Evolutionary conservation across 2,329 filamentous ascomycete species (phyloP), one percentile per base, ranked within the genome.

Genomic region (Hawksworthiomyces lignivorus): DNA sequence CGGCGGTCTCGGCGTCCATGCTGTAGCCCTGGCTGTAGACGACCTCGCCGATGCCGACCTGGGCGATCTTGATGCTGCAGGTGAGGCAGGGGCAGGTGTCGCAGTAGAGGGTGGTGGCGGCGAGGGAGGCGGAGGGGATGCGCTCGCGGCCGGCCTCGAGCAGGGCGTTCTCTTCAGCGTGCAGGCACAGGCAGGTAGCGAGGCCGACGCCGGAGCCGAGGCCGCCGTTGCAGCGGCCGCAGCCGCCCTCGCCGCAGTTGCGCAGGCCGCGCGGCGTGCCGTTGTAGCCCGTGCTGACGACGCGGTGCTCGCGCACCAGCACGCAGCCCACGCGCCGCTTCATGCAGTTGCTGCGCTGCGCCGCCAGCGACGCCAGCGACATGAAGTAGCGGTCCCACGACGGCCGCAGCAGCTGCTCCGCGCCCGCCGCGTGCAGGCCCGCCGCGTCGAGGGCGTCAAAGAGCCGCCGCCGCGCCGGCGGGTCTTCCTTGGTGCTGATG

Each of bases 331-430:
- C 92, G 50, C 90, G 80, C 22, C 92, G 77, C 67, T 97, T 96
- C 92, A 98, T 98, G 69, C 92, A 98, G 63, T 98, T 98, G 57
- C 82, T 87, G 50, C 92, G 77, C 52, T 87, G 84, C 1, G 90
- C 86, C 7, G 92, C 92, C 36, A 98, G 77, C 26, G 85, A 87
- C 5, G 92, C 89, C n/a, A 98, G 72, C 30, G 86, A 80, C 92
- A 98, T 98, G 59, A 98, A 98, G 67, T 98, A 98, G 55, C 85
- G 82, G 63, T 98, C 92, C 92, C 92, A 98, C 36, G 78, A 82
- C 1, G 92, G 92, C 2, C 92, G 80, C 27, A 98, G 72, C 2
- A 92, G 82, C 53, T 84, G 44, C 40, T 47, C 44, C 19, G 36
- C 32, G 45, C 45, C 76, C 26, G 82, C 75, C 55, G 92, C 81